Base-by-base conservation (phyloP, 352 stramenopile genomes). In the Pythium utonaiense region DNA sequence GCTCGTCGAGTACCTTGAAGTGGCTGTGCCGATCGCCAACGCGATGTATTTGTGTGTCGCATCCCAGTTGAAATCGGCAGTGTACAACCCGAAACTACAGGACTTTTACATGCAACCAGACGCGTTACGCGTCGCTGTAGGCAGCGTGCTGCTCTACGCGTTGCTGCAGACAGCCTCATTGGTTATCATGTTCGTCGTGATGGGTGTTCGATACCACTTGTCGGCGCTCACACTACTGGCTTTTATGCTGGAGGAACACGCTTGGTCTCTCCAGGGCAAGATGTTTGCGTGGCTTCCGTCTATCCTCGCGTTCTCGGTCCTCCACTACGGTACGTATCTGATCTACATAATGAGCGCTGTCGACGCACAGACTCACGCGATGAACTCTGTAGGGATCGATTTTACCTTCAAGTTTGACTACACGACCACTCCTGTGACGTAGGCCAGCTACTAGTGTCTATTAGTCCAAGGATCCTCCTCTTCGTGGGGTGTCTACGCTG, bases 1-100 rank as follows among this genome's bases (percentile, higher is more conserved):
- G 14, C 30, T 69, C 9, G 47, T 69, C 53, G 62, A 69, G 62
- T 69, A 64, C 27, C 34, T 69, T 19, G 62, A 69, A 38, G 54
- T 64, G 6, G 33, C 33, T 3, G 40, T 64, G 5, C 62, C 62
- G 19, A 33, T 60, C 3, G 16, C 55, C 25, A 69, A 60, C 49
- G 41, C 36, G 3, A 16, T 25, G 5, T 69, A 56, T 25, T 2
- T 69, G 14, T 9, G 30, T 16, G 16, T 60, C 13, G 62, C 62
- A 0, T 41, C 60, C 4, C 53, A 42, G 13, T 33, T 66, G 6
- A n/a, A 36, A 24, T 62, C 52, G 19, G 60, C 60, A 21, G 17
- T 52, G 12, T 67, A 48, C 60, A 67, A 67, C 49, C 22, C 47
- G 21, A 49, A 50, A 12, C 16, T 67, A 19, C 14, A 40, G 2